Percentiles rank a stretch among this genome's conserved stretches.
Conservation (phyloP, 2,329 filamentous ascomycete species). For the Colletotrichum eleusines region DNA sequence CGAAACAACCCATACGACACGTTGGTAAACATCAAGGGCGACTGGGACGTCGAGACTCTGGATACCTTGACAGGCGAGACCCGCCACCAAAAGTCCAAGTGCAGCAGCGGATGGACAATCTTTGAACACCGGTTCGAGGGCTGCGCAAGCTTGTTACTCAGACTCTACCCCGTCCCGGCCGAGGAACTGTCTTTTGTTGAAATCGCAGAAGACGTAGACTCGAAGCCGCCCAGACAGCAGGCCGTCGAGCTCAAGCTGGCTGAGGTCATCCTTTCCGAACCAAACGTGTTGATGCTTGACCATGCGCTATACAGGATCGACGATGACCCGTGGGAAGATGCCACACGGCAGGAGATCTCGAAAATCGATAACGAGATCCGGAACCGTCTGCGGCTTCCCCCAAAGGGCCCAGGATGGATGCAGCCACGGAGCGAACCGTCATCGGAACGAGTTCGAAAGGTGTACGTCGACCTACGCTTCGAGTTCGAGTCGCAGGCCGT, state of each 20-base stretch:
- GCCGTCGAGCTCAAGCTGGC: conserved; percentile 25
- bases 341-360: conserved; percentile 45
- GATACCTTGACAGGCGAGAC: conserved; percentile 47
- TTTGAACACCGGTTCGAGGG: conserved; percentile 48
- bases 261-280: conserved; percentile 45
- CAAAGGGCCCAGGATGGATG: conserved; percentile 45
- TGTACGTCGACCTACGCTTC: conserved; percentile 45
- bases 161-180: conserved; percentile 27
- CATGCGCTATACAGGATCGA: conserved; percentile 47
- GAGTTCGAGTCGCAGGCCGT: conserved; percentile 44
- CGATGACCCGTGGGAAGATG: conserved; percentile 42
- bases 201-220: not conserved
- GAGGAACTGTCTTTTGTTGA: conserved; percentile 10
- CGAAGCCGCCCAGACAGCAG: not conserved
- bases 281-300: conserved; percentile 49
- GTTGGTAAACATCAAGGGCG: conserved; percentile 45
- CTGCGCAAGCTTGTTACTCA: conserved; percentile 47
- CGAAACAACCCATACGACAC: conserved; percentile 43
- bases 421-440: conserved; percentile 47
- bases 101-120: conserved; percentile 43
- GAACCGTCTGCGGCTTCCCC: conserved; percentile 43
- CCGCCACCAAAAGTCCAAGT: conserved; percentile 14
- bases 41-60: conserved; percentile 46
- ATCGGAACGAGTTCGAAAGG: conserved; percentile 43
- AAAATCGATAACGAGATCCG: conserved; percentile 49